Base-by-base conservation (phyloP, 495 filamentous ascomycete genomes). In the Paragyromitra xinjiangensis region DNA sequence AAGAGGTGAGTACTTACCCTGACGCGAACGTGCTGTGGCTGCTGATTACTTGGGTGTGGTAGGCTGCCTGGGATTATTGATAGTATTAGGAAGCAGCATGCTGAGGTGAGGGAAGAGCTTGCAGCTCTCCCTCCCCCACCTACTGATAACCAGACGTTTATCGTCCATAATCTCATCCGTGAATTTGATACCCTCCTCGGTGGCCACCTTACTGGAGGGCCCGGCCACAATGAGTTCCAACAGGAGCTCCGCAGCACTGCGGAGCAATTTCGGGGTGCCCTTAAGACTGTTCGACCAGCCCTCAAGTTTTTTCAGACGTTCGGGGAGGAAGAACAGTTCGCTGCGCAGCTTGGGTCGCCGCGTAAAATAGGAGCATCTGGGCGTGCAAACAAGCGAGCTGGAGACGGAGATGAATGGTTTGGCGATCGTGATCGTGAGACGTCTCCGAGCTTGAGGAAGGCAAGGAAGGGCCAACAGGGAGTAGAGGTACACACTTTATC, bases 21-120 rank as follows among this genome's bases (percentile, higher is more conserved):
- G 0, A 12, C 19, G 16, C 24, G n/a, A 26, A 22, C 3, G 11
- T 71, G 8, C 24, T 29, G 40, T 71, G 69, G n/a, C 61, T 48
- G 14, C 24, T 56, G 22, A 71, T 40, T 0, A 39, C n/a, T 50
- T 61, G 29, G 37, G 11, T 19, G 40, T 77, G 55, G 51, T 67
- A 83, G 83, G 58, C 66, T 87, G 1, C 85, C 85, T 0, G 58
- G 65, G 3, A 84, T 86, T 29, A 78, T 68, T 14, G 75, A 79
- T 4, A 71, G 77, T 0, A 79, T 87, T 7, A 69, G 83, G n/a
- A 45, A 48, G 0, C 75, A 83, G 64, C 75, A 85, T 16, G 37
- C 44, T 0, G 64, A 78, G 4, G 79, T 86, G 2, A 65, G 77
- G 9, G 40, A 67, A 6, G 62, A 82, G 56, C 83, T 85, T 6